Evolutionary conservation across 2,329 filamentous ascomycete genomes (phyloP).

Genomic region (Aspergillus unguis): DNA sequence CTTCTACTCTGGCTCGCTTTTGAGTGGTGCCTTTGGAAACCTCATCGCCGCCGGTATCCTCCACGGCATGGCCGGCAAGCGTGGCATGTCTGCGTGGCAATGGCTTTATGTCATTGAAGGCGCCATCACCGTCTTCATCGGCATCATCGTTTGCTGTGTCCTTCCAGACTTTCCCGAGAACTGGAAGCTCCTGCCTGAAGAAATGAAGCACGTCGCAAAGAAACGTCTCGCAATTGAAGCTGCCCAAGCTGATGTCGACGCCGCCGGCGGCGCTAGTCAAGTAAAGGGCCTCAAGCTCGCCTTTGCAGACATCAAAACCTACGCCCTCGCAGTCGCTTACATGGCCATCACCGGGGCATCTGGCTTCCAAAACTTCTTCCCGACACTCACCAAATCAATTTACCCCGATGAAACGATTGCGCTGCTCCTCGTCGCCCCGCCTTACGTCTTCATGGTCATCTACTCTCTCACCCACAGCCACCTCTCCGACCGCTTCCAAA

Average conservation of each 20-base stretch:
- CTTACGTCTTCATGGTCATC: slow-evolving; percentile 54
- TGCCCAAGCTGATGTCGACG: slow-evolving; percentile 49
- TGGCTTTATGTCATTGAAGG: slow-evolving; percentile 44
- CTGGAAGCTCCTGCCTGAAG: slow-evolving; percentile 42
- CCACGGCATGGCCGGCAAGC: slow-evolving; percentile 34
- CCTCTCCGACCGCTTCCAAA: slow-evolving; percentile 43
- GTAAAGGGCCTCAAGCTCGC: slow-evolving; percentile 51
- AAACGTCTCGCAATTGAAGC: slow-evolving; percentile 52
- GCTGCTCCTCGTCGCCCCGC: slow-evolving; percentile 51
- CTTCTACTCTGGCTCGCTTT: slow-evolving; percentile 51
- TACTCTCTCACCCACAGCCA: slow-evolving; percentile 46
- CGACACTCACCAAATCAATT: slow-evolving; percentile 48
- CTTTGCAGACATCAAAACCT: slow-evolving; percentile 51
- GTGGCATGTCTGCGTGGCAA: slow-evolving; percentile 39
- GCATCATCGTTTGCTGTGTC: slow-evolving; percentile 30
- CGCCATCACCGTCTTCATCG: slow-evolving; percentile 33
- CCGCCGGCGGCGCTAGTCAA: slow-evolving; percentile 48
- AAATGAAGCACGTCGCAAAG: slow-evolving; percentile 48
- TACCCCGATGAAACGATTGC: slow-evolving; percentile 46
- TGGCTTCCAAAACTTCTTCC: slow-evolving; percentile 58
- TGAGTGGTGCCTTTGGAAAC: slow-evolving; percentile 53
- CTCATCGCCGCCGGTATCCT: slow-evolving; percentile 54
- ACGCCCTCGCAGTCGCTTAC: slow-evolving; percentile 45
- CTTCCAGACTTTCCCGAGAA: slow-evolving; percentile 46
- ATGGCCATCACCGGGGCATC: slow-evolving; percentile 49